Evolutionary conservation across 768 basidiomycete genomes (phyloP).

Genomic region (Pleurotus sapidus): DNA sequence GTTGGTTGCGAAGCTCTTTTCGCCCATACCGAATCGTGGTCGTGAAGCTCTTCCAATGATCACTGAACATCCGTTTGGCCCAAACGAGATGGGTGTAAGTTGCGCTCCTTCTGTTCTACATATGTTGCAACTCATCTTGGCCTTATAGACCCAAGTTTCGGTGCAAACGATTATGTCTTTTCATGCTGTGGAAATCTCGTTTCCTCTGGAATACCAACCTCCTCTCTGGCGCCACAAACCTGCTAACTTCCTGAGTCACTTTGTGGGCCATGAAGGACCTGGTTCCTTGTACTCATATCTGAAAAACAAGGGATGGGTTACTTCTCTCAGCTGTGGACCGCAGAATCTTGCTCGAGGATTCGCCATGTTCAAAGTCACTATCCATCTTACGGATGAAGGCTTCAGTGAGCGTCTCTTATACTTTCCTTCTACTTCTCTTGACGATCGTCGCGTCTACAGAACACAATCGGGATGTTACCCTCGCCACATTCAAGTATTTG

Average conservation of each 20-base stretch:
- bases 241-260: conserved; percentile 69
- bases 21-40: conserved; percentile 65
- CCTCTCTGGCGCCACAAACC: conserved; percentile 80
- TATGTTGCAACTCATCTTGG: conserved; percentile 17
- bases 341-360: conserved; percentile 79
- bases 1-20: conserved; percentile 64
- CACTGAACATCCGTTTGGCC: conserved; percentile 73
- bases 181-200: conserved; percentile 79
- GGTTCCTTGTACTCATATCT: conserved; percentile 91
- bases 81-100: conserved; percentile 68
- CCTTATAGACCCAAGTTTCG: conserved; percentile 68
- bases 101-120: neutral
- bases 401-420: conserved; percentile 55
- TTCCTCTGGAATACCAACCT: conserved; percentile 73
- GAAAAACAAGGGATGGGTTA: conserved; percentile 87
- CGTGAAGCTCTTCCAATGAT: conserved; percentile 60
- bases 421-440: neutral
- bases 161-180: conserved; percentile 89
- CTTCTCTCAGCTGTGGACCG: conserved; percentile 64
- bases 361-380: conserved; percentile 83
- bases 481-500: conserved; percentile 77
- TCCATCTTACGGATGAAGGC: conserved; percentile 80
- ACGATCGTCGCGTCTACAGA: conserved; percentile 35
- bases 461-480: conserved; percentile 69
- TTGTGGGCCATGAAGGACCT: conserved; percentile 89